Base-by-base conservation (phyloP, 257 asterid genomes). In the Pogostemon cablin region DNA sequence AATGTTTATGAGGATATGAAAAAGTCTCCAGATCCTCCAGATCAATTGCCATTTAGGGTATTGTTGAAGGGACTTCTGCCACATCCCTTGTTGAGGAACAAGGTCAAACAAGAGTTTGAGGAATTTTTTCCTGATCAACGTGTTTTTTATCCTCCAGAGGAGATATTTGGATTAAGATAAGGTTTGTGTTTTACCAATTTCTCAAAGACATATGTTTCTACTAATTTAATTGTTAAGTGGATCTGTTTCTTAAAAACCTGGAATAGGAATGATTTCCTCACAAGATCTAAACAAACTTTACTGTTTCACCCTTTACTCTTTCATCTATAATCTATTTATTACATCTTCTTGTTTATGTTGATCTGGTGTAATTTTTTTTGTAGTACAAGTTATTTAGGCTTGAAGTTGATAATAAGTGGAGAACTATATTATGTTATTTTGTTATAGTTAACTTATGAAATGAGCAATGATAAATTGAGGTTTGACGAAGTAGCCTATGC, bases 1-100 rank as follows among this genome's bases (percentile, higher is more conserved):
- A 95, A 95, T 80, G 62, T 95, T 34, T 95, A 77, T 6, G 99
- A 95, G 78, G 98, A 91, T 80, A 91, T 91, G 99, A 89, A 89
- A 52, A 88, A 84, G 65, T 87, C 93, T 75, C 99, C 99, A 12
- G 95, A 91, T 7, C 99, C 86, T 67, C 98, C 99, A 0, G 99
- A 95, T 11, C 92, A 89, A 75, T 62, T 87, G 80, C 98, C 98
- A 25, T 91, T 91, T 76, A 88, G 99, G 83, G 81, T 95, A 76
- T 73, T 95, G 74, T 60, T 95, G 72, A 95, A 91, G 81, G 99
- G 99, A 9, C 98, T 95, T 68, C 81, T 95, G 75, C 99, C 99
- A 11, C 96, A 91, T 72, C 99, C 99, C 37, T 78, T 91, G 73
- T 82, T 95, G 78, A 85, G 99, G 81, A 91, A 91, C 83, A 81